Conservation (phyloP, 2,329 filamentous ascomycete species). For the Neofusicoccum cordaticola region DNA sequence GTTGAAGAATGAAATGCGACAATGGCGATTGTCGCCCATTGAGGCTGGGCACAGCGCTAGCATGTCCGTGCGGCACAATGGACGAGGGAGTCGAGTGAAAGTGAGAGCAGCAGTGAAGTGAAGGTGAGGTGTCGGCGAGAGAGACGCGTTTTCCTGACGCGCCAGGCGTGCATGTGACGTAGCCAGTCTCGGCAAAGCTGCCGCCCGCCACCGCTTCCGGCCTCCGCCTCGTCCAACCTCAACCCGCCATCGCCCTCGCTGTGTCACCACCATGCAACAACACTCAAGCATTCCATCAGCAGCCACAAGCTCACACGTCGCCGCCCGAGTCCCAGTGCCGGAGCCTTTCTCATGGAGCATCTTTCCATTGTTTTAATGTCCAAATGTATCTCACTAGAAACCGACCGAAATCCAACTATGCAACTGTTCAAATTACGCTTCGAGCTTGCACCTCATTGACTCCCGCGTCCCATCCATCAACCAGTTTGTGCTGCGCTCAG, state of each 20-base stretch:
- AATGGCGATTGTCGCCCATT: not conserved
- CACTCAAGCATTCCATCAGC: not conserved
- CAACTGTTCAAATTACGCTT: not conserved
- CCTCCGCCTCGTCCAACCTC: not conserved
- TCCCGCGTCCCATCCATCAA: not conserved
- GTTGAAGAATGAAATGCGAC: not conserved
- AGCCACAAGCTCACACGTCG: not conserved
- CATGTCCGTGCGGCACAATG: not conserved
- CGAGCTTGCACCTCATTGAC: not conserved
- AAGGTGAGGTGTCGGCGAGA: not conserved
- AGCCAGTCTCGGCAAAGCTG: constrained; percentile 1
- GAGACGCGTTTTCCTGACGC: not conserved
- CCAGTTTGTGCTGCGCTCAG: constrained; percentile 29
- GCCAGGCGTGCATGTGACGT: not conserved
- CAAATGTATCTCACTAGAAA: not conserved
- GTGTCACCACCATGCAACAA: not conserved
- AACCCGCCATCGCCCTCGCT: not conserved
- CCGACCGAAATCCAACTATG: not conserved
- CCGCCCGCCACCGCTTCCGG: not conserved
- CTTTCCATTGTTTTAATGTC: constrained; percentile 9
- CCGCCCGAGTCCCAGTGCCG: not conserved
- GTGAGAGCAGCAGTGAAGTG: not conserved
- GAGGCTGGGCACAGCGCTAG: not conserved
- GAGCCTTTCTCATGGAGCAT: not conserved
- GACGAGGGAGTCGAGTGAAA: too few relatives aligned